Evolutionary conservation across 2,329 filamentous ascomycete genomes (phyloP).

Genomic region (Zymoseptoria brevis): DNA sequence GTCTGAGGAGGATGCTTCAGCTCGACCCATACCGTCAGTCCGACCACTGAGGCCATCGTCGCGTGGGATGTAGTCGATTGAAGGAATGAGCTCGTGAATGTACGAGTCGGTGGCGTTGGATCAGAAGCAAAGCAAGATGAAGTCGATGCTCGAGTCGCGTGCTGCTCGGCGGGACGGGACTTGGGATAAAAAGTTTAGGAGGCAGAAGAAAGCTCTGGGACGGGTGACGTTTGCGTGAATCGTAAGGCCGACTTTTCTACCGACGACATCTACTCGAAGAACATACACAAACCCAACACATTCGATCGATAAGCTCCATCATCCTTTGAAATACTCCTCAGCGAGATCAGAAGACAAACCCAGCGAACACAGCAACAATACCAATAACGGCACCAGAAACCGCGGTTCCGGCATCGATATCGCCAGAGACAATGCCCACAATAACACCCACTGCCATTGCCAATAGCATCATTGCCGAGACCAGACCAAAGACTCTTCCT

Average conservation of each 20-base stretch:
- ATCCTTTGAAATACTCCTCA: not conserved
- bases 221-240: not conserved
- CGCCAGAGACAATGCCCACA: not conserved
- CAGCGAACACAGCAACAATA: not conserved
- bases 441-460: not conserved
- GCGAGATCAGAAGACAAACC: not conserved
- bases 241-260: not conserved
- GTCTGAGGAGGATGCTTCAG: slow-evolving; percentile 55
- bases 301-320: not conserved
- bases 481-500: not conserved
- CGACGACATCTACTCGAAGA: not conserved
- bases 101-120: not conserved
- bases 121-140: not conserved
- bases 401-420: not conserved
- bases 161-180: not conserved
- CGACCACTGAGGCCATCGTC: slow-evolving; percentile 29
- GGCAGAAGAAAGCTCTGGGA: not conserved
- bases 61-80: not conserved
- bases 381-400: not conserved
- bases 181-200: not conserved
- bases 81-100: not conserved
- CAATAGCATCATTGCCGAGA: not conserved
- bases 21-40: slow-evolving; percentile 66
- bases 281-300: not conserved
- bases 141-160: not conserved